Evolutionary conservation across 2,329 filamentous ascomycete genomes (phyloP).

Genomic region (Fusarium aywerte): DNA sequence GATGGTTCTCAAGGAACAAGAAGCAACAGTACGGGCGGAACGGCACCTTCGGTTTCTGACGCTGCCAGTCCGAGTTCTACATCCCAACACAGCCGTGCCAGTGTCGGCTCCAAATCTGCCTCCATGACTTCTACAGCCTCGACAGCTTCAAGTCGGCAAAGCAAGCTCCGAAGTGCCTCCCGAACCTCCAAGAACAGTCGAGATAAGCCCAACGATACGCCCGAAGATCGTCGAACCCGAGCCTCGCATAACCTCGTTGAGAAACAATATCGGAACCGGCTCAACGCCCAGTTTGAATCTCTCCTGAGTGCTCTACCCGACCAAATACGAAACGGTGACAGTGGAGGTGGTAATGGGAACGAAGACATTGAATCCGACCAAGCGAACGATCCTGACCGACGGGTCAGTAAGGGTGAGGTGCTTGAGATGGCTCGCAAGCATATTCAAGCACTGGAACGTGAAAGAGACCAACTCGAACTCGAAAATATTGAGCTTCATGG

Average conservation of each 20-base stretch:
- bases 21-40: conserved; percentile 35
- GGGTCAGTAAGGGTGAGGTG: conserved; percentile 46
- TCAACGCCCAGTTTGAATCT: conserved; percentile 45
- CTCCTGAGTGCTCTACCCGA: conserved; percentile 41
- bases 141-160: conserved; percentile 42
- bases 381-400: conserved; percentile 39
- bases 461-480: conserved; percentile 39
- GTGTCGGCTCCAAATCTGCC: conserved; percentile 38
- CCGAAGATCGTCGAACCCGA: conserved; percentile 45
- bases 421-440: conserved; percentile 46
- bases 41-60: conserved; percentile 36
- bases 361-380: conserved; percentile 40
- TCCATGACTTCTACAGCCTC: conserved; percentile 42
- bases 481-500: conserved; percentile 44
- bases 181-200: conserved; percentile 45
- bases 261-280: conserved; percentile 46
- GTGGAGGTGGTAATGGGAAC: conserved; percentile 14
- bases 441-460: conserved; percentile 41
- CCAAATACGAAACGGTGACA: conserved; percentile 30
- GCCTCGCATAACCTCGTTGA: conserved; percentile 46
- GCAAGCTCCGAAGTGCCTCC: conserved; percentile 46
- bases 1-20: conserved; percentile 29
- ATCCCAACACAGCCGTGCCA: conserved; percentile 43
- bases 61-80: conserved; percentile 41
- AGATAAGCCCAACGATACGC: conserved; percentile 43